These are phyloP conservation scores for Pleurostoma richardsiae DNA, from an alignment of 2,329 filamentous ascomycete genomes.

Conservation along the genomic window DNA sequence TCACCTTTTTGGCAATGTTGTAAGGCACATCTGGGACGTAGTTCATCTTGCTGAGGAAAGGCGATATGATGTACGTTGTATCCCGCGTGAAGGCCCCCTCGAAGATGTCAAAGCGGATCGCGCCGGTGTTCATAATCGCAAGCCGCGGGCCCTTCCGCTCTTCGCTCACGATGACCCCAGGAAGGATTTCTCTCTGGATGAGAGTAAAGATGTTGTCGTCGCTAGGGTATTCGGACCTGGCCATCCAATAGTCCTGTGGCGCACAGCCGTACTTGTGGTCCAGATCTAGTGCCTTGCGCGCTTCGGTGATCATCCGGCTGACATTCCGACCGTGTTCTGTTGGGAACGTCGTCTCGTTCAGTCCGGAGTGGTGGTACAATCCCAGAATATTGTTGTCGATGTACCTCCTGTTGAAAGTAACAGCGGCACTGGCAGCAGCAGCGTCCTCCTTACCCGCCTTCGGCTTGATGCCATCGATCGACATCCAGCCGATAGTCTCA, in stretches of 20 bases:
- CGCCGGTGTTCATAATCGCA: slow-evolving; percentile 81
- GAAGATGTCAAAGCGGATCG: slow-evolving; percentile 93
- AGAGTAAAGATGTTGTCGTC: slow-evolving; percentile 75
- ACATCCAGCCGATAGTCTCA: slow-evolving; percentile 93
- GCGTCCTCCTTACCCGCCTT: slow-evolving; percentile 20
- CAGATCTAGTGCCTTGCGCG: slow-evolving; percentile 65
- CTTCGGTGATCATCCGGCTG: slow-evolving; percentile 62
- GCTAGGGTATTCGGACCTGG: slow-evolving; percentile 67
- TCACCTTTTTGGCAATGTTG: slow-evolving; percentile 63
- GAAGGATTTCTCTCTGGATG: slow-evolving; percentile 72
- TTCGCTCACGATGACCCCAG: slow-evolving; percentile 55
- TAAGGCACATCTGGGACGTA: slow-evolving; percentile 81
- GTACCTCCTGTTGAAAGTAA: slow-evolving; percentile 72
- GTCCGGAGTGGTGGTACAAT: slow-evolving; percentile 72
- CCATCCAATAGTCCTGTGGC: slow-evolving; percentile 77
- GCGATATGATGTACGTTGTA: slow-evolving; percentile 78
- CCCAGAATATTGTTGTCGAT: slow-evolving; percentile 93
- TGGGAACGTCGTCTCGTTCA: slow-evolving; percentile 67
- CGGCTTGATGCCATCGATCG: slow-evolving; percentile 60
- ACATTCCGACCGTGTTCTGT: slow-evolving; percentile 72
- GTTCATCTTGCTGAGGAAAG: slow-evolving; percentile 75
- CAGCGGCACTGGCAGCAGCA: slow-evolving; percentile 20
- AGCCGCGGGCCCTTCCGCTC: slow-evolving; percentile 59
- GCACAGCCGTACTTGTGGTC: slow-evolving; percentile 79
- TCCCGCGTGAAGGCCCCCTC: slow-evolving; percentile 87